Evolutionary conservation across 1,284 basidiomycete genomes (phyloP), one percentile per base, ranked within the genome.

Genomic region (Puccinia polysora): DNA sequence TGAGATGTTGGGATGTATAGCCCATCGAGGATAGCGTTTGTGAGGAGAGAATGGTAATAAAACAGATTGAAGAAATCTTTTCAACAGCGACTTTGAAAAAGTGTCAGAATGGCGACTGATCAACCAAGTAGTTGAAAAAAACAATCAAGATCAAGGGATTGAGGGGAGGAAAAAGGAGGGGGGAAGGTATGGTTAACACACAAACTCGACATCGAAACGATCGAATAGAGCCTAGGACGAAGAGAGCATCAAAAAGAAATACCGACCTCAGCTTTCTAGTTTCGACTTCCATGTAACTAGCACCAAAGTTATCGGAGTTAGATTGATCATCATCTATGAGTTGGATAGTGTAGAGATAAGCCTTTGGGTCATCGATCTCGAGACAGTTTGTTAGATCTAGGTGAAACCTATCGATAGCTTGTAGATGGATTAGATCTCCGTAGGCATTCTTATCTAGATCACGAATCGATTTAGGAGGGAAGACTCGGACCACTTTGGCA

Each of bases 281-380:
- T 43, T 59, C 65, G 12, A 69, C 65, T 69, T 69, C 65, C 65
- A 69, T 69, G 23, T 55, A 69, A 36, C 53, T 58, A 8, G 52
- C 43, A 30, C 55, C 65, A 38, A 69, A 69, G 8, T 52, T 32
- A 45, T 67, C 65, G 0, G 56, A 58, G 14, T 58, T 58, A 12
- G 47, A 49, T 38, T 65, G 47, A 25, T 67, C 23, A 30, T 59
- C 3, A 45, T 69, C 65, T 28, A 69, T 69, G 32, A 69, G 55
- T 50, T 69, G 65, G 12, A 69, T 59, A 34, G 65, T 69, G 28
- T 69, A 69, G 38, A 58, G 50, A 34, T 69, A 69, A 28, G 6
- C 8, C 14, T 20, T 25, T 4, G 65, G 25, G 45, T 45, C 23
- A 25, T 69, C 65, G 53, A 69, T 59, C 12, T 28, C 2, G 12